Evolutionary conservation across 73 alveolate genomes (phyloP).

Genomic region (Uronychia setigera): DNA sequence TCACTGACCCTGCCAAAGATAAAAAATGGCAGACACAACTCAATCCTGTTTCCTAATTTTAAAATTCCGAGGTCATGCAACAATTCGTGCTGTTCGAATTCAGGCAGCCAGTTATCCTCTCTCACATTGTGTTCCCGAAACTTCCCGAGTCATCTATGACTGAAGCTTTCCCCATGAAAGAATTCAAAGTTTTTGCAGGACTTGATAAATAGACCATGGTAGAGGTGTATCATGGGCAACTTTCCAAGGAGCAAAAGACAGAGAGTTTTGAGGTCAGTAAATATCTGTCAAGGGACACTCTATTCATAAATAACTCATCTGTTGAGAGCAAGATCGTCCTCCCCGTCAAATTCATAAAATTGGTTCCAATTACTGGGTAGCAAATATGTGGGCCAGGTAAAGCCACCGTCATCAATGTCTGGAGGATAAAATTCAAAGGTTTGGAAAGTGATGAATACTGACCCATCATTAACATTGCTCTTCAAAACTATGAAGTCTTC

Average conservation of each 20-base stretch:
- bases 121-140: neutral
- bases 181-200: neutral
- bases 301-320: neutral
- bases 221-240: neutral
- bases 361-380: neutral
- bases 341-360: neutral
- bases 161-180: neutral
- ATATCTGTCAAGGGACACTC: neutral
- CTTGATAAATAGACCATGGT: neutral
- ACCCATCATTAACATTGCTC: neutral
- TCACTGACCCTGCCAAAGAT: neutral
- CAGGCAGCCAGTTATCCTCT: neutral
- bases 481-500: neutral
- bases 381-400: too few relatives aligned
- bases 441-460: neutral
- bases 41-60: neutral
- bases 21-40: neutral
- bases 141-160: neutral
- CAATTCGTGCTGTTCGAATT: neutral
- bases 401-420: neutral
- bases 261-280: neutral
- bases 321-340: neutral
- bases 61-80: neutral
- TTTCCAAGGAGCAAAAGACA: neutral
- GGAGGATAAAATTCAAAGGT: neutral